A percentile compares a stretch with the other conserved stretches of the same genome.
Evolutionary conservation across 1,284 basidiomycete species (phyloP).

Genomic region (Volvariella surrecta): DNA sequence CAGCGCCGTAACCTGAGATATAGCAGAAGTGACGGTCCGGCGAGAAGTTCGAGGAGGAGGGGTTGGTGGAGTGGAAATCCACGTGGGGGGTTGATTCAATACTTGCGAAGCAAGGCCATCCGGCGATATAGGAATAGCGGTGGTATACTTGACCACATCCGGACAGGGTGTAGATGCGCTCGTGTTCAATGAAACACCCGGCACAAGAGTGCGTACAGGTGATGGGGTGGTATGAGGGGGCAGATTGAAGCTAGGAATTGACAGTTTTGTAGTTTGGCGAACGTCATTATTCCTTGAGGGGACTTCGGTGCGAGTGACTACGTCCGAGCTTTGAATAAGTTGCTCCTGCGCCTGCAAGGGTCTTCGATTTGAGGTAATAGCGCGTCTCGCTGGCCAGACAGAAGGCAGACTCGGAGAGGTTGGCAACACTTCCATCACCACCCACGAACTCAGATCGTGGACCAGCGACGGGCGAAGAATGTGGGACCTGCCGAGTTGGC

Average conservation of each 20-base stretch:
- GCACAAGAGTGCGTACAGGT: constrained; percentile 42
- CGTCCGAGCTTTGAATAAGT: no score
- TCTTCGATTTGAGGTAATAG: neutral
- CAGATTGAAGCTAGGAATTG: constrained; percentile 35
- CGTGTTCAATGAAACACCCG: constrained; percentile 19
- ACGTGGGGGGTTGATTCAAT: constrained; percentile 28
- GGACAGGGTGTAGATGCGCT: constrained; percentile 6
- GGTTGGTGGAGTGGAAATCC: constrained; percentile 49
- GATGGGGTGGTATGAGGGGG: constrained; percentile 52
- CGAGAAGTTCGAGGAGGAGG: constrained; percentile 36
- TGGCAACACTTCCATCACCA: constrained; percentile 5
- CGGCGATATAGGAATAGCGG: constrained; percentile 16
- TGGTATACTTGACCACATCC: constrained; percentile 10
- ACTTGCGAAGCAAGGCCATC: constrained; percentile 10
- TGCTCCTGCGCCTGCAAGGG: no score
- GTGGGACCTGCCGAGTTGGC: neutral
- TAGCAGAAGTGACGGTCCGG: constrained; percentile 25
- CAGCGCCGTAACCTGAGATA: neutral
- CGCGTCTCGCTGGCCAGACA: neutral
- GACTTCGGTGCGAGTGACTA: neutral
- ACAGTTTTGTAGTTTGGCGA: constrained; percentile 17
- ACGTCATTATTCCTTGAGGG: neutral
- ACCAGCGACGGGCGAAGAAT: neutral
- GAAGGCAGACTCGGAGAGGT: constrained; percentile 1
- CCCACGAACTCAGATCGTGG: no score